Evolutionary conservation across 495 filamentous ascomycete genomes (phyloP).

Genomic region (Penicillium nucicola): DNA sequence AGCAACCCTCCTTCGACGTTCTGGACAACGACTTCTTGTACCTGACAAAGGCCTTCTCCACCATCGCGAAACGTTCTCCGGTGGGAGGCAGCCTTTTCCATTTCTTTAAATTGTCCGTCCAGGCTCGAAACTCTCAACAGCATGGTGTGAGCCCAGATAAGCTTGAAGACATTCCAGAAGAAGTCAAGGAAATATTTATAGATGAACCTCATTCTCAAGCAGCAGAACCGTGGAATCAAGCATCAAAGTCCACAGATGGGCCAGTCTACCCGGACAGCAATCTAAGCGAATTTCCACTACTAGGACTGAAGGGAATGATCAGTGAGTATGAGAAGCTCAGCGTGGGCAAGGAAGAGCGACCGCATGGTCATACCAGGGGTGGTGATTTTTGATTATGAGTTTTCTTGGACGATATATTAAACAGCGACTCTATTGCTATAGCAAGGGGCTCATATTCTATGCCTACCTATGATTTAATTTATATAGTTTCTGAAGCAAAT

Average conservation of each 20-base stretch:
- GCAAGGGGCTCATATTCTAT: too few relatives aligned
- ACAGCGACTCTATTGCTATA: too few relatives aligned
- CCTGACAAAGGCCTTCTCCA: conserved; percentile 23
- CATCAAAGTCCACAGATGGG: conserved; percentile 4
- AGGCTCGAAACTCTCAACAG: conserved; percentile 10
- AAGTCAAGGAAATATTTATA: conserved; percentile 16
- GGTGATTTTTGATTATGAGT: background rate
- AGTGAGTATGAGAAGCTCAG: conserved; percentile 20
- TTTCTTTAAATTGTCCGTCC: conserved; percentile 26
- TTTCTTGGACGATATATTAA: too few relatives aligned
- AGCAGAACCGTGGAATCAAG: conserved; percentile 12
- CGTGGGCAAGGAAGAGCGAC: conserved; percentile 10
- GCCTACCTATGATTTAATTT: too few relatives aligned
- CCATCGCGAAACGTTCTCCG: conserved; percentile 22
- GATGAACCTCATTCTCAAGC: background rate
- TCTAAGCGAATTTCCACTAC: background rate
- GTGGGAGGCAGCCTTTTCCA: conserved; percentile 25
- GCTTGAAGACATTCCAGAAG: conserved; percentile 2
- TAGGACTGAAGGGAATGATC: conserved; percentile 19
- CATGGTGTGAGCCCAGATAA: background rate
- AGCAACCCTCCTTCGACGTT: conserved; percentile 23
- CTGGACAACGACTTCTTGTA: conserved; percentile 26
- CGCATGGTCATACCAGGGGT: background rate
- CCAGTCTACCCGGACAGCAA: conserved; percentile 1
- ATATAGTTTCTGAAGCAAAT: too few relatives aligned